Conservation (phyloP, 2,329 filamentous ascomycete genomes). For the Botrytis sinoallii region DNA sequence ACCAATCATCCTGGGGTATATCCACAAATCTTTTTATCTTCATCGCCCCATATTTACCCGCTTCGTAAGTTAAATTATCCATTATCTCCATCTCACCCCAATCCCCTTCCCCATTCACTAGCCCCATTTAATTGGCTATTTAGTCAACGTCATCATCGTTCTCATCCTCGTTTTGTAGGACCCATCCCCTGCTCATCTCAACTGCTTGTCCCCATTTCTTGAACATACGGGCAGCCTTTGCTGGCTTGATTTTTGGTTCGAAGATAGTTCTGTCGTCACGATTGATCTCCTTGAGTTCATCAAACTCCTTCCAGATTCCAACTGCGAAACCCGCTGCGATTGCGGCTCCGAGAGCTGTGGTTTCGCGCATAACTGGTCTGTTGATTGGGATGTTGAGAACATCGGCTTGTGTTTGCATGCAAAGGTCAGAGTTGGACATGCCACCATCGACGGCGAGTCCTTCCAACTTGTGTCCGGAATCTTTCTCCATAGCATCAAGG, state of each 20-base stretch:
- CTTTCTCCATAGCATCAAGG: constrained; percentile 84
- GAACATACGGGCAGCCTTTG: constrained; percentile 60
- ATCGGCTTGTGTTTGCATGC: constrained; percentile 87
- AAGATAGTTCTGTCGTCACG: constrained; percentile 65
- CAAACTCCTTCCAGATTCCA: constrained; percentile 72
- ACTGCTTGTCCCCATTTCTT: constrained; percentile 72
- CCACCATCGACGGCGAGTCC: constrained; percentile 83
- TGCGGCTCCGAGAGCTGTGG: constrained; percentile 81
- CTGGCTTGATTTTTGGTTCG: constrained; percentile 58
- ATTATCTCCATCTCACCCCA: not conserved
- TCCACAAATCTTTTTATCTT: not conserved
- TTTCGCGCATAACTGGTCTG: constrained; percentile 85
- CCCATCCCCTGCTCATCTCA: constrained; percentile 73
- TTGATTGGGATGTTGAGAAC: constrained; percentile 79
- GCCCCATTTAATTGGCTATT: not conserved
- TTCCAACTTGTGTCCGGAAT: constrained; percentile 72
- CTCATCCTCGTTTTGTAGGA: constrained; percentile 31
- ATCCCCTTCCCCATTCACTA: not conserved
- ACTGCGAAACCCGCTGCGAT: constrained; percentile 86
- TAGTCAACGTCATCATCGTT: constrained; percentile 17
- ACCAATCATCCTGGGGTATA: constrained; percentile 16
- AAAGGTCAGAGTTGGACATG: constrained; percentile 83
- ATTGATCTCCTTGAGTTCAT: constrained; percentile 70
- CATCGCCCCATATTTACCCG: not conserved
- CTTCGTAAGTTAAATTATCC: not conserved